Evolutionary conservation across 2,329 filamentous ascomycete genomes (phyloP), one percentile per base, ranked within the genome.

Genomic region (Alternaria triticimaculans): DNA sequence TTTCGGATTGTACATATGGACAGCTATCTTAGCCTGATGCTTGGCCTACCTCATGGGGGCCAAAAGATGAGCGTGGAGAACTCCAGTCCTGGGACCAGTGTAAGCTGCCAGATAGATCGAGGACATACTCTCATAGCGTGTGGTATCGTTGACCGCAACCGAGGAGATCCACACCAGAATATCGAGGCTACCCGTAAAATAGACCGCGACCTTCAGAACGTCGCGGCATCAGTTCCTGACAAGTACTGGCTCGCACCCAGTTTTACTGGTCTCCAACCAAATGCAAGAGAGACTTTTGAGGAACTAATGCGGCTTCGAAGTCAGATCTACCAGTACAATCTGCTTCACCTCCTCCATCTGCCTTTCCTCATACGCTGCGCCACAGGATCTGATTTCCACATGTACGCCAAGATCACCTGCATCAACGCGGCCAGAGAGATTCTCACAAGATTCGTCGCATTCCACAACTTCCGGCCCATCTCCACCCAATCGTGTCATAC

Each of bases 131-230:
- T 71, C 11, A 69, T 83, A n/a, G 78, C 79, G 3, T 74, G 67
- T 15, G 73, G 73, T 4, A 81, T 85, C 20, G 66, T 82, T 3
- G 76, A 81, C 55, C 79, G 81, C 10, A 82, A 82, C 56, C 72
- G 79, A 44, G 58, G 65, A n/a, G 59, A 55, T 26, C 41, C 44
- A 18, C 15, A 5, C n/a, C 51, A 73, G 9, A 71, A 77, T 53
- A 65, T 78, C 51, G 63, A 58, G 3, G 57, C 66, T 3, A 80
- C 79, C 6, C 68, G 76, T 28, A 67, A 46, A 18, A 48, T 72
- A 26, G 69, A 72, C 41, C 43, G 18, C 11, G 55, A 64, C 49
- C 57, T 72, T 3, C 28, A 66, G 20, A 56, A 62, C 10, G 55
- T 60, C 5, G 66, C 68, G 5, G 61, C 50, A 30, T 37, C 25